Conservation (phyloP, 1,284 basidiomycete species). For the Ustilago sp. region DNA sequence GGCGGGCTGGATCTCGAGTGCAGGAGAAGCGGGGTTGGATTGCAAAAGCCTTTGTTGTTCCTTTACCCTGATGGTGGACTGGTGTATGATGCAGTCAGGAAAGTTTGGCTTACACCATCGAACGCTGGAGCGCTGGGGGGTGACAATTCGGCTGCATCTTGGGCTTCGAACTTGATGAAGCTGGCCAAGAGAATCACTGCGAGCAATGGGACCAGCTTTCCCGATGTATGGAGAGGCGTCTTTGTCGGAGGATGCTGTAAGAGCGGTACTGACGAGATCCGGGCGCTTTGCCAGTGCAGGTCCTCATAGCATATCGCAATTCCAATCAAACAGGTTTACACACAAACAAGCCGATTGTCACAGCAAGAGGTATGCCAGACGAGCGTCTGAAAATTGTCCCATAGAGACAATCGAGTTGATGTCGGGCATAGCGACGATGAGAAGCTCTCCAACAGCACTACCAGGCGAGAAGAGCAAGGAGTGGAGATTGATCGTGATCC, state of each 20-base stretch:
- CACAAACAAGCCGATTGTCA: not conserved
- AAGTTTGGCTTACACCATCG: slow-evolving; percentile 48
- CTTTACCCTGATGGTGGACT: slow-evolving; percentile 65
- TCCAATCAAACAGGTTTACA: not conserved
- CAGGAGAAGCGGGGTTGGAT: slow-evolving; percentile 8
- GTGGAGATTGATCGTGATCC: too few species aligned
- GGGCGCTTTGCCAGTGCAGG: slow-evolving; percentile 39
- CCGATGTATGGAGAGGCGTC: slow-evolving; percentile 48
- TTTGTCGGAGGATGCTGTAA: slow-evolving; percentile 63
- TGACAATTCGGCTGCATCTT: slow-evolving; percentile 36
- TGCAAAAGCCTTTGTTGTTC: slow-evolving; percentile 55
- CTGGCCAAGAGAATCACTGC: slow-evolving; percentile 36
- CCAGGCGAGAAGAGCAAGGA: too few species aligned
- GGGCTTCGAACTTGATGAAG: slow-evolving; percentile 50
- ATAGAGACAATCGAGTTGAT: not conserved
- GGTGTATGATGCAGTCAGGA: slow-evolving; percentile 56
- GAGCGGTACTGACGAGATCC: slow-evolving; percentile 54
- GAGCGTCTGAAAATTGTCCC: too few species aligned
- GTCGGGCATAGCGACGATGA: not conserved
- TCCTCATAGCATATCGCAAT: slow-evolving; percentile 10
- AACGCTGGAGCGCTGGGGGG: slow-evolving; percentile 17
- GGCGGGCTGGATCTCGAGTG: slow-evolving; percentile 28
- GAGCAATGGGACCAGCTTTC: not conserved
- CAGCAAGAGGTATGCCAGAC: too few species aligned
- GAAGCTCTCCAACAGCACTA: not conserved